Evolutionary conservation across 2,329 filamentous ascomycete species (phyloP), one percentile per base, ranked within the genome.

Genomic region (Ophiostoma montium): DNA sequence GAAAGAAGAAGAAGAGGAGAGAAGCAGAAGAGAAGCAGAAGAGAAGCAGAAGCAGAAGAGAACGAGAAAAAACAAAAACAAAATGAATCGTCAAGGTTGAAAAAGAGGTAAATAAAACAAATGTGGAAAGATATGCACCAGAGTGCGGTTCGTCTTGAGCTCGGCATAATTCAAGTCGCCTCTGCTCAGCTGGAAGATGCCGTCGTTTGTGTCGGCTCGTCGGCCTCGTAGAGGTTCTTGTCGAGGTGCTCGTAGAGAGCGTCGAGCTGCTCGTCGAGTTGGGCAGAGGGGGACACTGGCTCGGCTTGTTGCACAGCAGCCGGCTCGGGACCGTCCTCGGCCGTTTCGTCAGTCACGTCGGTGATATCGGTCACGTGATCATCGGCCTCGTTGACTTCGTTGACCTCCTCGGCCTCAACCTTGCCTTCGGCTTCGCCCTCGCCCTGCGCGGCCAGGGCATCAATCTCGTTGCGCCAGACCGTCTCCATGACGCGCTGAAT

Each of bases 401-500:
- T 15, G 2, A 2, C 32, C 8, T 19, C 23, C n/a, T 3, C n/a
- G 2, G 12, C 32, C 8, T 19, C 23, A 10, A 7, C 18, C n/a
- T 23, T 30, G n/a, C 36, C 32, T 2, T 3, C 10, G 5, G 15
- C 33, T 7, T 38, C 39, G 32, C 7, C 35, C 15, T 36, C 12
- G 27, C n/a, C 16, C 12, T 5, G 27, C 13, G 23, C 35, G 3
- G 12, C 23, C 5, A 53, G 16, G 2, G 45, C 39, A 23, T 35
- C 46, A 6, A 41, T 21, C 18, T 55, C 52, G 9, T 48, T 42
- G 10, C 52, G 51, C 50, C 52, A 54, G 4, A 55, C 35, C 36
- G 41, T 49, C 21, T 50, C 53, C 32, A 70, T 65, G n/a, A 78
- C 65, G 11, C 65, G 58, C 55, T 70, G 67, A 63, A 83, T 78